Evolutionary conservation across 1,139 yeast genomes (phyloP), one percentile per base, ranked within the genome.

Genomic region (Hemisphaericaspora lyxosophila): DNA sequence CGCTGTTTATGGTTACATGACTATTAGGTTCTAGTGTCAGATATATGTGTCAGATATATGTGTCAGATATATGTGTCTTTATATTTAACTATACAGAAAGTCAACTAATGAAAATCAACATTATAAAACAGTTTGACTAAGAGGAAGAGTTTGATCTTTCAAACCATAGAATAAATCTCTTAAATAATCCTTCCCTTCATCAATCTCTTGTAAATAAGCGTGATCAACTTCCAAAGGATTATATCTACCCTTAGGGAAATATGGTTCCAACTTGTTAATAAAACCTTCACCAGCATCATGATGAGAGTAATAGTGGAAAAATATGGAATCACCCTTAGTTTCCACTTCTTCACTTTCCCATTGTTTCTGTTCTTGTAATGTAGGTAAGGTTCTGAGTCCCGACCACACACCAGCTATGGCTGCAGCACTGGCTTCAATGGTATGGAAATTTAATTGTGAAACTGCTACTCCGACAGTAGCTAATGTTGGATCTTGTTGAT

Each of bases 351-450:
- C 43, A 16, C 38, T 26, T 43, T 64, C 67, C 70, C 70, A 64
- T 34, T 52, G 39, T 19, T 38, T 40, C 45, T 63, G 70, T 24
- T 58, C 67, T 31, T 55, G 54, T 25, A 51, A 46, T 0, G 60
- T 35, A 4, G 71, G 71, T 31, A 63, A 51, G 5, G 45, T 31
- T 15, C 41, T 45, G 24, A 57, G 51, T 9, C 59, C 62, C 4
- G 67, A 62, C 75, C 76, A 71, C 4, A 70, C 69, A 7, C 77
- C 77, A 9, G 76, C 75, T 29, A 71, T 55, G 0, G 75, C 73
- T 14, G 73, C 67, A 2, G 73, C 68, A 44, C 62, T 57, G 4
- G 69, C 62, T 46, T 72, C 78, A 28, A 71, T 65, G 4, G 70
- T 56, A 40, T 65, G 64, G 53, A 72, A 71, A 41, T 67, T 67